Evolutionary conservation across 768 basidiomycete genomes (phyloP).

Genomic region (Macrolepiota dolichaula): DNA sequence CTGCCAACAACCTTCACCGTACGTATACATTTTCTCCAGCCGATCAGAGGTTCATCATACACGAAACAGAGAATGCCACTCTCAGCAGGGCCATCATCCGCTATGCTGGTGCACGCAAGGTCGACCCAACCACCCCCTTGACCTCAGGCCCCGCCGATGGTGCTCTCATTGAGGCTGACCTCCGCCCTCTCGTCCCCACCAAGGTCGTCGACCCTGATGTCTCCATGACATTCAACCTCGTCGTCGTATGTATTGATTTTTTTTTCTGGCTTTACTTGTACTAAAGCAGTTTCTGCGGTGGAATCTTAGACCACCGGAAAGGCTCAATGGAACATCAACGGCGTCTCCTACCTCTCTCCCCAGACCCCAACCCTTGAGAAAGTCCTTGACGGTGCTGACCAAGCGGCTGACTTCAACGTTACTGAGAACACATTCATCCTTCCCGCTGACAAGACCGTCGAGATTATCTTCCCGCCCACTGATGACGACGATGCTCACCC

Average conservation of each 20-base stretch:
- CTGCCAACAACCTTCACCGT: slow-evolving; percentile 29
- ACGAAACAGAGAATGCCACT: slow-evolving; percentile 12
- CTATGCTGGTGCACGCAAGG: slow-evolving; percentile 32
- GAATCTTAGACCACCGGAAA: slow-evolving; percentile 14
- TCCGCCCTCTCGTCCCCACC: slow-evolving; percentile 29
- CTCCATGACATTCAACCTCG: slow-evolving; percentile 29
- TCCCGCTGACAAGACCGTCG: slow-evolving; percentile 21
- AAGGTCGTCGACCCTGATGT: slow-evolving; percentile 15
- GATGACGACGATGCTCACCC: slow-evolving; percentile 18
- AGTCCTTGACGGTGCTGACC: slow-evolving; percentile 21
- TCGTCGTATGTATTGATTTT: slow-evolving; percentile 15
- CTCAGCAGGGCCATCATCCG: slow-evolving; percentile 31
- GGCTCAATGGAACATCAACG: slow-evolving; percentile 29
- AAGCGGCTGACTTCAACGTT: slow-evolving; percentile 18
- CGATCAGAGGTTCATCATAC: no score
- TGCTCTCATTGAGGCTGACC: slow-evolving; percentile 31
- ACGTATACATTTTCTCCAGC: background rate
- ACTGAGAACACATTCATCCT: slow-evolving; percentile 26
- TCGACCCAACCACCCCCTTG: slow-evolving; percentile 28
- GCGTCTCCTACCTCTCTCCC: slow-evolving; percentile 25
- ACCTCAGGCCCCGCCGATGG: slow-evolving; percentile 16
- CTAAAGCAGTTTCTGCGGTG: background rate
- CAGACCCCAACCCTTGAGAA: slow-evolving; percentile 22
- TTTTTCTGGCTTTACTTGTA: slow-evolving; percentile 12
- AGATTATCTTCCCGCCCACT: slow-evolving; percentile 23